Evolutionary conservation across 2,329 filamentous ascomycete species (phyloP), one percentile per base, ranked within the genome.

Genomic region (Biscogniauxia mediterranea): DNA sequence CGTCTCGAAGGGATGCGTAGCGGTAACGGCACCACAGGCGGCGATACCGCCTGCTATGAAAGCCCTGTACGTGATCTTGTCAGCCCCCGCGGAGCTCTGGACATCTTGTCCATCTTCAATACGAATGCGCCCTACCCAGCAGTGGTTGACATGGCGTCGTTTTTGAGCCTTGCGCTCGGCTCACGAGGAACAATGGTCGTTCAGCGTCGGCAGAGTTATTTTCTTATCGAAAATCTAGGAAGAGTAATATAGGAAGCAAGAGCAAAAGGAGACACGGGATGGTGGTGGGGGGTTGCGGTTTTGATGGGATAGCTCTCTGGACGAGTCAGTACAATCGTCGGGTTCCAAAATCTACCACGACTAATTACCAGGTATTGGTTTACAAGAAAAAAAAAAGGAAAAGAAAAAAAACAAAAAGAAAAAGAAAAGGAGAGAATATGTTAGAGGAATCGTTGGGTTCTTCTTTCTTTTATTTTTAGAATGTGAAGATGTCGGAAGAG

Each of bases 1-100:
- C 13, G 94, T 98, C 80, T 99, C 95, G 80, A 98, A 98, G 60
- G 93, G 93, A 78, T 99, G 95, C 56, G 95, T 98, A 67, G 96
- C 93, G 50, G 94, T 98, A 61, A 99, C 95, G 67, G 95, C 95
- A 74, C 95, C 95, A 79, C 94, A 98, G 67, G 95, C 95, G 74
- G 95, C 95, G 74, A 99, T 91, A 75, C 95, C 95, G 75, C 95
- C 95, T 60, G 95, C 94, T 72, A 98, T 87, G 82, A 99, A 99
- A 64, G 93, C 92, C 68, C 93, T 87, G 54, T 46, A 61, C 13
- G 15, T 11, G 57, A 25, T 52, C 21, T n/a, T 15, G 23, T 32
- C 49, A 51, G 21, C 50, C 9, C n/a, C 51, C 15, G 13, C 32
- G 25, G 51, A 51, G 52, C 59, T 55, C 17, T 19, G 17, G 13